Evolutionary conservation across 257 asterid species (phyloP).

Genomic region (Primulina eburnea): DNA sequence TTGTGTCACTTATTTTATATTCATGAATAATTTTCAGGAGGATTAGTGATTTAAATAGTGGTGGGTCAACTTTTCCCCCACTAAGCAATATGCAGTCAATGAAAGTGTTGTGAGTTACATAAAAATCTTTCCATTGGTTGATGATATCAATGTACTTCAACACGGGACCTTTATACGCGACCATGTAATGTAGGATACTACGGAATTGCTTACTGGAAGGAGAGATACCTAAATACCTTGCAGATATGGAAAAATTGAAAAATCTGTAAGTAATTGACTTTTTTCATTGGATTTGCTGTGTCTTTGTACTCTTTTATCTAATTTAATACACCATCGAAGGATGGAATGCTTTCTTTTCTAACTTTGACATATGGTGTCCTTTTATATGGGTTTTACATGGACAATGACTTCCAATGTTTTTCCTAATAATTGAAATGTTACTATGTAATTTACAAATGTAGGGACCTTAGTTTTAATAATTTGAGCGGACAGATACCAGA

Average conservation of each 20-base stretch:
- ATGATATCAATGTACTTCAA: slow-evolving; percentile 1
- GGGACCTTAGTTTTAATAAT: slow-evolving; percentile 85
- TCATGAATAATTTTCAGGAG: slow-evolving; percentile 55
- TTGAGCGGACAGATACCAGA: slow-evolving; percentile 68
- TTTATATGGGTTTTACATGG: not conserved
- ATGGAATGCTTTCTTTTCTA: slow-evolving; percentile 3
- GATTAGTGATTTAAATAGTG: slow-evolving; percentile 75
- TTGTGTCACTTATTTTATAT: slow-evolving; percentile 10
- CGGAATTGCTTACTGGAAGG: slow-evolving; percentile 67
- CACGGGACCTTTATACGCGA: slow-evolving; percentile 15
- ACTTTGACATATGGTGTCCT: not conserved
- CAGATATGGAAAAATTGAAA: slow-evolving; percentile 61
- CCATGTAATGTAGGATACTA: slow-evolving; percentile 41
- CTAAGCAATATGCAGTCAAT: slow-evolving; percentile 47
- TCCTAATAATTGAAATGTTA: slow-evolving; percentile 13
- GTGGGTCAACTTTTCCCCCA: slow-evolving; percentile 61
- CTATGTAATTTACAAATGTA: slow-evolving; percentile 27
- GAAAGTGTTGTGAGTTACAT: slow-evolving; percentile 62
- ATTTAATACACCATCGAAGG: not conserved
- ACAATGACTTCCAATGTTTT: not conserved
- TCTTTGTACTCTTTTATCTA: not conserved
- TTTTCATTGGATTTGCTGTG: not conserved
- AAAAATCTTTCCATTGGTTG: slow-evolving; percentile 14
- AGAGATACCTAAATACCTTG: slow-evolving; percentile 59
- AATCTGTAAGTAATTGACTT: slow-evolving; percentile 51